phyloP scores from a whole-genome alignment of 495 filamentous ascomycete genomes.

The Hapsidospora chrysogenum region DNA sequence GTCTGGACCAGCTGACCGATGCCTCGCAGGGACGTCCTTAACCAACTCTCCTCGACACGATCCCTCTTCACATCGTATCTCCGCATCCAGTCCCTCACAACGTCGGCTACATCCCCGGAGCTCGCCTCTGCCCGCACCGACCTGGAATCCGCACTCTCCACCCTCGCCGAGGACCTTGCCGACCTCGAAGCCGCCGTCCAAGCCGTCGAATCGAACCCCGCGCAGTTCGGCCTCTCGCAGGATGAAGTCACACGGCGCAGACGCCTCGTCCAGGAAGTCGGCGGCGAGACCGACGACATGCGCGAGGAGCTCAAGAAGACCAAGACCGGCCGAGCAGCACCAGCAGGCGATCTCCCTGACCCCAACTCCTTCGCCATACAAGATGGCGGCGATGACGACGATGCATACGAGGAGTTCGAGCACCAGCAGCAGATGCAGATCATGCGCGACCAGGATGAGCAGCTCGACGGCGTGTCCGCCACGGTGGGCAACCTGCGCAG shows the following conservation, averaged over 20 bases:
- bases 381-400: slow-evolving; percentile 28
- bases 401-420: slow-evolving; percentile 71
- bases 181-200: slow-evolving; percentile 80
- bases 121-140: slow-evolving; percentile 69
- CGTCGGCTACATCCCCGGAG: slow-evolving; percentile 50
- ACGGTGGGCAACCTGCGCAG: slow-evolving; percentile 79
- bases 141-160: slow-evolving; percentile 57
- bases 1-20: background rate
- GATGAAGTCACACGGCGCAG: slow-evolving; percentile 69
- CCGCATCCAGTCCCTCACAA: slow-evolving; percentile 74
- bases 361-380: slow-evolving; percentile 48
- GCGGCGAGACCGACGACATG: slow-evolving; percentile 77
- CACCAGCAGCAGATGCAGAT: slow-evolving; percentile 79
- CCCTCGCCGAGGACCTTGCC: slow-evolving; percentile 69
- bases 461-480: slow-evolving; percentile 78
- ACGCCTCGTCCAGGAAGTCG: slow-evolving; percentile 76
- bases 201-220: slow-evolving; percentile 78
- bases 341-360: slow-evolving; percentile 37
- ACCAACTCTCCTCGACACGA: slow-evolving; percentile 60
- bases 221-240: slow-evolving; percentile 71
- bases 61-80: slow-evolving; percentile 88
- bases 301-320: slow-evolving; percentile 54
- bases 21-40: slow-evolving; percentile 60
- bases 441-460: slow-evolving; percentile 89
- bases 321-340: slow-evolving; percentile 9